Percentiles rank a stretch among this genome's conserved stretches.
phyloP scores from a whole-genome alignment of 1,284 basidiomycete genomes.

The Peniophora sp. region DNA sequence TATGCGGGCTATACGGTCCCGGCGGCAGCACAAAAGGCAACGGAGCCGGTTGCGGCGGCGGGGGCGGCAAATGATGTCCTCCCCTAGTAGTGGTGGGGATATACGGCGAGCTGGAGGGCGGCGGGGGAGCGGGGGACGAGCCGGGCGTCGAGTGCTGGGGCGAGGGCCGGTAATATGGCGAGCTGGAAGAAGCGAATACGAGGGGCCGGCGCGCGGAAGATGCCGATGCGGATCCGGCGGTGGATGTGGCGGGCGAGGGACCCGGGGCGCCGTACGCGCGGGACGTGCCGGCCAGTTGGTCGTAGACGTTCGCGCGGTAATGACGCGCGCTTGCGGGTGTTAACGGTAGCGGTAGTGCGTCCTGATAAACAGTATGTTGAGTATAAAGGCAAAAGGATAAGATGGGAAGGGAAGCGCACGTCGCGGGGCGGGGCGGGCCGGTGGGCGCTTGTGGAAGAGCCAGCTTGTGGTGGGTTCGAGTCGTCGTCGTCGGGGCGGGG shows the following conservation, averaged over 20 bases:
- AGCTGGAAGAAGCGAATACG: too few species aligned
- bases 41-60: conserved; percentile 6
- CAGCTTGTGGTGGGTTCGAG: conserved; percentile 38
- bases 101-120: too few species aligned
- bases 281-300: conserved; percentile 7
- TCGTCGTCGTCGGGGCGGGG: conserved; percentile 38
- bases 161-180: too few species aligned
- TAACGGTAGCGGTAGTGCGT: not conserved
- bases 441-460: conserved; percentile 9
- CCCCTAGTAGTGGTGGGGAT: too few species aligned
- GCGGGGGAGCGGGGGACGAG: too few species aligned
- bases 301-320: conserved; percentile 12
- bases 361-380: not conserved
- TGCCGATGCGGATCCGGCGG: too few species aligned
- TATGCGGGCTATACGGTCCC: conserved; percentile 71
- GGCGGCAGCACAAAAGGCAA: conserved; percentile 72
- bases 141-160: too few species aligned
- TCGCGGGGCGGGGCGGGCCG: conserved; percentile 28
- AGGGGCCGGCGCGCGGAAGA: too few species aligned
- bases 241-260: too few species aligned
- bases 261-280: too few species aligned
- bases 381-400: not conserved
- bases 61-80: too few species aligned
- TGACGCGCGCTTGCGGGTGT: conserved; percentile 4
- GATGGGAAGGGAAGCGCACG: not conserved